phyloP scores from a whole-genome alignment of 2,329 filamentous ascomycete species.

The Cladorrhinum sp. region DNA sequence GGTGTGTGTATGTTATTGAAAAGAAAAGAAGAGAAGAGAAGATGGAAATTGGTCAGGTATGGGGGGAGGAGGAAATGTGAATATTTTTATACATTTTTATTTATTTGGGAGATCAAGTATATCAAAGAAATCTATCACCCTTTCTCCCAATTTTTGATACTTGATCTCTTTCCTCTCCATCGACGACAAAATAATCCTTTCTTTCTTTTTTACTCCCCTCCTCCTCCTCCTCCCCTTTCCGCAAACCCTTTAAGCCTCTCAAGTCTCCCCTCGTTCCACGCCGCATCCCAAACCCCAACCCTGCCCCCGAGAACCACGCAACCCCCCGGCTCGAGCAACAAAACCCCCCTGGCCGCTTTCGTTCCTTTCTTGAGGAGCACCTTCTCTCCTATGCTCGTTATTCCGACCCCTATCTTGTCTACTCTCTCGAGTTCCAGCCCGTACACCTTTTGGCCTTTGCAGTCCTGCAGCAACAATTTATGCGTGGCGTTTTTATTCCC shows the following conservation, averaged over 20 bases:
- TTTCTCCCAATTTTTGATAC: too few relatives aligned
- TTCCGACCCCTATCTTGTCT: constrained; percentile 61
- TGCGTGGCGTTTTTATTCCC: constrained; percentile 59
- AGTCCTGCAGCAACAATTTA: constrained; percentile 80
- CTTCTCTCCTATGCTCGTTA: constrained; percentile 75
- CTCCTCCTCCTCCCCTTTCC: constrained; percentile 10
- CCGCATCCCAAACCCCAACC: constrained; percentile 74
- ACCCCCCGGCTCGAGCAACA: constrained; percentile 70
- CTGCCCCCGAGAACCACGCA: constrained; percentile 81
- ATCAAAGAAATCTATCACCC: too few relatives aligned
- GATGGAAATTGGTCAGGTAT: too few relatives aligned
- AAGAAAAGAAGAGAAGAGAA: too few relatives aligned
- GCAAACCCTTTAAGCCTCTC: constrained; percentile 58
- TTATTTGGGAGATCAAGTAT: too few relatives aligned
- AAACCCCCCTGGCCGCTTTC: constrained; percentile 68
- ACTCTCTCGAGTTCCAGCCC: constrained; percentile 70
- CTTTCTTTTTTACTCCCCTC: too few relatives aligned
- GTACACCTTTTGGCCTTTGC: constrained; percentile 63
- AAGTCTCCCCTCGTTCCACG: constrained; percentile 72
- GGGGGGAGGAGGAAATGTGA: too few relatives aligned
- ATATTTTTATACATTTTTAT: too few relatives aligned
- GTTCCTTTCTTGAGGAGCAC: constrained; percentile 64
- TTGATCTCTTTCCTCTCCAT: too few relatives aligned
- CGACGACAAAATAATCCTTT: too few relatives aligned
- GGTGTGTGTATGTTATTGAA: too few relatives aligned